phyloP scores from a whole-genome alignment of 352 stramenopile genomes.

The Phytophthora ohioensis region DNA sequence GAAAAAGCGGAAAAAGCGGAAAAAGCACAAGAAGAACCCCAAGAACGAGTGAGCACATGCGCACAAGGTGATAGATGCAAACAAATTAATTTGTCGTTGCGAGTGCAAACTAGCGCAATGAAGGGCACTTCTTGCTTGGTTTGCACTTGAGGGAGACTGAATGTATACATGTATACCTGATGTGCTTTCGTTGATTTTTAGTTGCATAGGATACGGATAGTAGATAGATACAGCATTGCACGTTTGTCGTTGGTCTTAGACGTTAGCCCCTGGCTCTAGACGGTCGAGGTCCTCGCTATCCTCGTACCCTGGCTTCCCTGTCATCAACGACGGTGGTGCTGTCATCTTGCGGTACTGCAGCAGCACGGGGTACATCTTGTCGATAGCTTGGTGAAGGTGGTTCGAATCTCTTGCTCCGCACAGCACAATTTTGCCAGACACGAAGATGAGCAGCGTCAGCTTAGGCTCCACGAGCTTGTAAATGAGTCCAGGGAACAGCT shows the following conservation, averaged over 20 bases:
- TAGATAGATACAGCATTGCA: slow-evolving; percentile 33
- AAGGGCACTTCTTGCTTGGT: neutral
- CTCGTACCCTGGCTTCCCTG: slow-evolving; percentile 73
- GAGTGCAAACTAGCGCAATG: neutral
- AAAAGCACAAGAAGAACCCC: slow-evolving; percentile 42
- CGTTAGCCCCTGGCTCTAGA: slow-evolving; percentile 65
- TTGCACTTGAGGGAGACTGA: slow-evolving; percentile 10
- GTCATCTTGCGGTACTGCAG: slow-evolving; percentile 82
- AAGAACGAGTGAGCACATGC: slow-evolving; percentile 26
- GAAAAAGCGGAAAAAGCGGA: slow-evolving; percentile 36
- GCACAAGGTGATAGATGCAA: slow-evolving; percentile 12
- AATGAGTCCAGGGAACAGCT: slow-evolving; percentile 99
- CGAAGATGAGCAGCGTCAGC: slow-evolving; percentile 99
- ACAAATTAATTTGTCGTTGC: slow-evolving; percentile 1
- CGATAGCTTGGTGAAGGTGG: slow-evolving; percentile 67
- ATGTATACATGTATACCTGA: slow-evolving; percentile 28
- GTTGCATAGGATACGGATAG: slow-evolving; percentile 39
- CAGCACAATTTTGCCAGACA: slow-evolving; percentile 99
- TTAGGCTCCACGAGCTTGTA: slow-evolving; percentile 98
- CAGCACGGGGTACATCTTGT: slow-evolving; percentile 78
- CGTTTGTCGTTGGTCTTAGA: slow-evolving; percentile 42
- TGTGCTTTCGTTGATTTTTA: slow-evolving; percentile 34
- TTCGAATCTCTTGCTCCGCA: slow-evolving; percentile 92
- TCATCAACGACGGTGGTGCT: slow-evolving; percentile 71
- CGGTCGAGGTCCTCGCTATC: slow-evolving; percentile 74